Evolutionary conservation across 352 stramenopile species (phyloP).

Genomic region (Globisporangium canariense): DNA sequence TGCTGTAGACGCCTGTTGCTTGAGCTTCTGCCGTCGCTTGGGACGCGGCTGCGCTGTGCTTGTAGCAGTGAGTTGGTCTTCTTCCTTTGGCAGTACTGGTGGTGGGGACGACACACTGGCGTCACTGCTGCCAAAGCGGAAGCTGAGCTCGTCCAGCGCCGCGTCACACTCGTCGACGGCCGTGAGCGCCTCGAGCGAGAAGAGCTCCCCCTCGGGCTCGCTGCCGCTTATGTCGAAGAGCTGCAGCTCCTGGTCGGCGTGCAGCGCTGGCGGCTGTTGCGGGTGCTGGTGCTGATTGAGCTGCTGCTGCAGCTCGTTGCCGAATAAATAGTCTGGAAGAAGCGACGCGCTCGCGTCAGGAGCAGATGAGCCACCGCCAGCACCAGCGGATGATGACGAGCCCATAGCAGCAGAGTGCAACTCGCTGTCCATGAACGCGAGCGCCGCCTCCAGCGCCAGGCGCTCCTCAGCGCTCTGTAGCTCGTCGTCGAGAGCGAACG

Average conservation of each 20-base stretch:
- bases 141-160: background rate
- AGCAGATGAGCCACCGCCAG: background rate
- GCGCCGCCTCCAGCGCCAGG: slow-evolving; percentile 11
- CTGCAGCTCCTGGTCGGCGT: background rate
- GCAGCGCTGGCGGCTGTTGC: background rate
- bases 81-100: background rate
- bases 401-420: background rate
- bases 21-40: background rate
- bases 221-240: background rate
- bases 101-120: background rate
- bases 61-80: background rate
- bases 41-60: background rate
- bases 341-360: background rate
- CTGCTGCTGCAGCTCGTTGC: background rate
- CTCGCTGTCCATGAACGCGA: slow-evolving; percentile 4
- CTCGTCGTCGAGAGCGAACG: slow-evolving; percentile 7
- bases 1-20: background rate
- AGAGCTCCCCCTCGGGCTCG: background rate
- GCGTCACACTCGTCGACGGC: background rate
- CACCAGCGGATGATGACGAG: slow-evolving; percentile 8
- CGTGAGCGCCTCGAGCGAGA: slow-evolving; percentile 2
- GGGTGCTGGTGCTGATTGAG: background rate
- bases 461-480: slow-evolving; percentile 6
- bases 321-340: background rate
- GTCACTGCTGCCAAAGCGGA: slow-evolving; percentile 4